These are phyloP conservation scores for Xenosphaeropsis pyriputrescens DNA, from an alignment of 2,329 filamentous ascomycete species.

Conservation along the genomic window DNA sequence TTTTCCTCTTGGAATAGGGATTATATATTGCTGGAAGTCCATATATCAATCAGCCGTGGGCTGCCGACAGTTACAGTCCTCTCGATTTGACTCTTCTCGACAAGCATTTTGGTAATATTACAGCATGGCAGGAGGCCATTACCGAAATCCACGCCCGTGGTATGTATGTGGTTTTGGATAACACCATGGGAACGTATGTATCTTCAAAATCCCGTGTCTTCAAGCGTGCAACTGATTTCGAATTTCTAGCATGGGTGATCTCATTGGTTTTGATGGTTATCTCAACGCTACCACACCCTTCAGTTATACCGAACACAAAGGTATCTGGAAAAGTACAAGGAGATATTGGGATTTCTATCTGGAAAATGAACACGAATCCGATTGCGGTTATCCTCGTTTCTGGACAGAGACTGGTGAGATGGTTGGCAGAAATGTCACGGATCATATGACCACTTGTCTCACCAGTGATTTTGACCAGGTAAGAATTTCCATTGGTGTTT, in stretches of 20 bases:
- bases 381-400: constrained; percentile 43
- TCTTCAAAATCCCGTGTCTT: too few species aligned
- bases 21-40: constrained; percentile 49
- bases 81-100: constrained; percentile 49
- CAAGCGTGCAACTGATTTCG: not conserved
- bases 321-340: constrained; percentile 36
- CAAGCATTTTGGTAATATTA: constrained; percentile 43
- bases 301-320: constrained; percentile 36
- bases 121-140: constrained; percentile 40
- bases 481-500: constrained; percentile 1
- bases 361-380: constrained; percentile 35
- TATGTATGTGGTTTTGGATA: constrained; percentile 54
- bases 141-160: constrained; percentile 42
- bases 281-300: constrained; percentile 43
- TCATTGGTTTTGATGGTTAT: constrained; percentile 45
- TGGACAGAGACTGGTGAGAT: constrained; percentile 42
- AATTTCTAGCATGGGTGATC: constrained; percentile 33
- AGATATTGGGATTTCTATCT: constrained; percentile 43
- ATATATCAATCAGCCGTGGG: constrained; percentile 51
- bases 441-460: constrained; percentile 37
- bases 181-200: constrained; percentile 36
- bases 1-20: constrained; percentile 20
- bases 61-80: constrained; percentile 41
- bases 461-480: constrained; percentile 45
- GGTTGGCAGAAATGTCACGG: constrained; percentile 28